Evolutionary conservation across 2,329 filamentous ascomycete genomes (phyloP).

Genomic region (Pseudogymnoascus sp.): DNA sequence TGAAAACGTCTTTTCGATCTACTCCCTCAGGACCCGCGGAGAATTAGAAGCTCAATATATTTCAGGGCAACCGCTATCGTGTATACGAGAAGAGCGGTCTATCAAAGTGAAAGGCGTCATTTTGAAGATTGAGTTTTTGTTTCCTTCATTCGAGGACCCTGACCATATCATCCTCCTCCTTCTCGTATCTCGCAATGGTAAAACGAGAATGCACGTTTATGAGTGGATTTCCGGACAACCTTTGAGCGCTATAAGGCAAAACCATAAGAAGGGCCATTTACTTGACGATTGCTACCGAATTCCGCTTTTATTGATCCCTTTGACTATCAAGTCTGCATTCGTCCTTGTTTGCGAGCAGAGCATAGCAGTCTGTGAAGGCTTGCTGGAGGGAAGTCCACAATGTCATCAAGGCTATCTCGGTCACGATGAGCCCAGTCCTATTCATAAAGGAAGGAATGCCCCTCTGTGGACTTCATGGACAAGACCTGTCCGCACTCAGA

Average conservation of each 20-base stretch:
- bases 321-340: constrained; percentile 64
- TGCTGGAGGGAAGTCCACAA: constrained; percentile 43
- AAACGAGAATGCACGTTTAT: constrained; percentile 47
- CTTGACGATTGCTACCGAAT: constrained; percentile 47
- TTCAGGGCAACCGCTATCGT: constrained; percentile 40
- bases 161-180: constrained; percentile 71
- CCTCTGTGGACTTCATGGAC: constrained; percentile 82
- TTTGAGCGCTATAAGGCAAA: constrained; percentile 38
- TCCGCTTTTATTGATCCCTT: constrained; percentile 63
- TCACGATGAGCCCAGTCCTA: constrained; percentile 30
- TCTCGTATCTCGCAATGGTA: constrained; percentile 42
- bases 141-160: constrained; percentile 58
- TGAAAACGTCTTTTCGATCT: constrained; percentile 64
- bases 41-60: constrained; percentile 44
- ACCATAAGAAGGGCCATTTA: constrained; percentile 42
- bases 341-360: constrained; percentile 55
- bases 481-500: constrained; percentile 58
- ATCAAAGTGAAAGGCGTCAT: constrained; percentile 60
- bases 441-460: constrained; percentile 38
- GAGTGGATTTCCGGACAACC: constrained; percentile 51
- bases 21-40: constrained; percentile 54
- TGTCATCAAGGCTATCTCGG: constrained; percentile 26
- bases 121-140: constrained; percentile 78
- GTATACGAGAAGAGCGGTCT: constrained; percentile 42
- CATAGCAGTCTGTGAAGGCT: constrained; percentile 49